phyloP scores from a whole-genome alignment of 805 yeast species.

The Candida oleophila region DNA sequence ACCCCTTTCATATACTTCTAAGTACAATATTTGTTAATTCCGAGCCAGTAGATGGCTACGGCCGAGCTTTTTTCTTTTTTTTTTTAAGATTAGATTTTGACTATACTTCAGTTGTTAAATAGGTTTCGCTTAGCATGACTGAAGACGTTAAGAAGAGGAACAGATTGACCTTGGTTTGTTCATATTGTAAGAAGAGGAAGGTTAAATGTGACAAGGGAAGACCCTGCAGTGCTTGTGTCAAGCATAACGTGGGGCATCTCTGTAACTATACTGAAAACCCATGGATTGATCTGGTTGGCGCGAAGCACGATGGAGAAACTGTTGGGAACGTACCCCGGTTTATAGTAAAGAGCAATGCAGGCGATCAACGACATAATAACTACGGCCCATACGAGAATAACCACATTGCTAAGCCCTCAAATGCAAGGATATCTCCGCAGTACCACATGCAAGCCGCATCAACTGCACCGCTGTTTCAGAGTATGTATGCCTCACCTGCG shows the following conservation, averaged over 20 bases:
- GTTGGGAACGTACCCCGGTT: neutral
- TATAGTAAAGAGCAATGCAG: neutral
- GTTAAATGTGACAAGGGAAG: constrained; percentile 36
- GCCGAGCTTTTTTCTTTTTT: neutral
- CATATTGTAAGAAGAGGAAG: constrained; percentile 33
- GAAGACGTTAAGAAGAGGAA: constrained; percentile 17
- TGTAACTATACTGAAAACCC: constrained; percentile 26
- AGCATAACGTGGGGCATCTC: constrained; percentile 18
- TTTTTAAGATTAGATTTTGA: neutral
- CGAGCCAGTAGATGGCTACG: neutral
- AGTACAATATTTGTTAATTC: neutral
- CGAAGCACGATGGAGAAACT: neutral
- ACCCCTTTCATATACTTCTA: no score
- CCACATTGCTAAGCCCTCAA: neutral
- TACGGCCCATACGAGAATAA: neutral
- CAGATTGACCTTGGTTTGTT: constrained; percentile 34
- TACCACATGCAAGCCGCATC: neutral
- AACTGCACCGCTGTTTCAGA: neutral
- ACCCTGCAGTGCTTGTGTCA: constrained; percentile 35
- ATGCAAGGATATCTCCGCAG: neutral
- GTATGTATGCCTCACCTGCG: no score
- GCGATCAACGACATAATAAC: neutral
- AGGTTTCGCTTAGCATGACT: neutral
- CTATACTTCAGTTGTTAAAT: no score
- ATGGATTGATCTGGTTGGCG: constrained; percentile 5